Percentiles rank a stretch among this genome's conserved stretches.
phyloP scores from a whole-genome alignment of 2,329 filamentous ascomycete genomes.

The Zopfia rhizophila region DNA sequence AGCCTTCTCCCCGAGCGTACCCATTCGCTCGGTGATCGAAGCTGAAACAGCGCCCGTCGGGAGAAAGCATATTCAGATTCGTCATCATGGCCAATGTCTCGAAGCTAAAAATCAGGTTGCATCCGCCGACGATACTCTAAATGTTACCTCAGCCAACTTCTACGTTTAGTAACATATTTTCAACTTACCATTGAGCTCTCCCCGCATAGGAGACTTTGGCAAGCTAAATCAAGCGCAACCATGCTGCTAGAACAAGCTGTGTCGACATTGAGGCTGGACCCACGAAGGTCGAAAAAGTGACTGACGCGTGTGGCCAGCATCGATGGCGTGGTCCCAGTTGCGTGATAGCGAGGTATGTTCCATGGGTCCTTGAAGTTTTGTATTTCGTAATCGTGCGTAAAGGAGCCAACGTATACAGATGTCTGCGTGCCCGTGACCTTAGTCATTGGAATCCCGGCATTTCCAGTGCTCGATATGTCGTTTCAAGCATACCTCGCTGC shows the following conservation, averaged over 20 bases:
- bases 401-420: conserved; percentile 24
- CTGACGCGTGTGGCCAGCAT: conserved; percentile 27
- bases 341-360: neutral
- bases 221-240: conserved; percentile 21
- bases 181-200: conserved; percentile 23
- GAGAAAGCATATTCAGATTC: conserved; percentile 37
- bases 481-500: conserved; percentile 37
- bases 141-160: too few species aligned
- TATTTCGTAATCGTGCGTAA: conserved; percentile 17
- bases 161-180: too few species aligned
- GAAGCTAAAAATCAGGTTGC: conserved; percentile 22
- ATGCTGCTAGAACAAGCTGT: conserved; percentile 28
- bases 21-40: conserved; percentile 68
- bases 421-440: conserved; percentile 28
- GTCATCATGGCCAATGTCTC: conserved; percentile 22
- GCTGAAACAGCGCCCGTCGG: conserved; percentile 41
- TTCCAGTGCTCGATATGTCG: conserved; percentile 40
- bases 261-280: conserved; percentile 24
- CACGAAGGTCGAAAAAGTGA: conserved; percentile 25
- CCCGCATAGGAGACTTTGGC: conserved; percentile 29
- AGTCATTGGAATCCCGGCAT: conserved; percentile 31
- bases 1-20: conserved; percentile 72
- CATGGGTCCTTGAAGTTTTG: conserved; percentile 2
- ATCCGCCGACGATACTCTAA: conserved; percentile 18
- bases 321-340: conserved; percentile 5